Evolutionary conservation across 305 asterid species (phyloP).

Genomic region (Plantago lanceolata): DNA sequence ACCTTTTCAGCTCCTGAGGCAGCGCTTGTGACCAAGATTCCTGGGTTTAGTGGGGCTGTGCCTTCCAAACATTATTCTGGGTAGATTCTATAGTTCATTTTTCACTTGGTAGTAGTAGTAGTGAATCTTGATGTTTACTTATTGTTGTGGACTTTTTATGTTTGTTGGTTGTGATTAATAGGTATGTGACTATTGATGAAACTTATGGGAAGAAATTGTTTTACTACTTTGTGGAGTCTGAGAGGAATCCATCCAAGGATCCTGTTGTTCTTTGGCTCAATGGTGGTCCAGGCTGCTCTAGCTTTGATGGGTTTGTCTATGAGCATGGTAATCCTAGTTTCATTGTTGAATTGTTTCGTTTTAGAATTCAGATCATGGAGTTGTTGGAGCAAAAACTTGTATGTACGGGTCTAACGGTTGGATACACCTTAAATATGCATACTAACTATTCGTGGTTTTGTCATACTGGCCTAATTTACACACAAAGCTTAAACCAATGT

Average conservation of each 20-base stretch:
- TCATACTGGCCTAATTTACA: not conserved
- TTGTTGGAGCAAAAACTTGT: not conserved
- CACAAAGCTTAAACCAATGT: not conserved
- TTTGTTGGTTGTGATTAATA: conserved; percentile 23
- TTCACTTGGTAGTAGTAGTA: not conserved
- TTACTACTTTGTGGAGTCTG: conserved; percentile 84
- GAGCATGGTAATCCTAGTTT: conserved; percentile 62
- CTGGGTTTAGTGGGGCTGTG: conserved; percentile 68
- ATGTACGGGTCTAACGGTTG: too few relatives aligned
- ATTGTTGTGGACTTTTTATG: conserved; percentile 12
- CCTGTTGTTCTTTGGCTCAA: conserved; percentile 94
- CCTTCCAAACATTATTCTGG: conserved; percentile 89
- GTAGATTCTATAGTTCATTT: conserved; percentile 12
- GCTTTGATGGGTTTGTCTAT: conserved; percentile 93
- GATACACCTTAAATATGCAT: too few relatives aligned
- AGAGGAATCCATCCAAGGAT: conserved; percentile 60
- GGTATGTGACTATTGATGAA: conserved; percentile 72
- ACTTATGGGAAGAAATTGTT: conserved; percentile 56
- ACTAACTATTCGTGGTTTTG: too few relatives aligned
- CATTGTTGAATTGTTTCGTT: not conserved
- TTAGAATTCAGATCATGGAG: not conserved
- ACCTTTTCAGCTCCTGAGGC: conserved; percentile 55
- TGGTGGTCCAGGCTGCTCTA: conserved; percentile 98
- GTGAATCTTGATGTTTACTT: not conserved
- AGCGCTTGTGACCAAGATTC: conserved; percentile 50